Base-by-base conservation (phyloP, 257 asterid species). In the Nicotiana undulata region DNA sequence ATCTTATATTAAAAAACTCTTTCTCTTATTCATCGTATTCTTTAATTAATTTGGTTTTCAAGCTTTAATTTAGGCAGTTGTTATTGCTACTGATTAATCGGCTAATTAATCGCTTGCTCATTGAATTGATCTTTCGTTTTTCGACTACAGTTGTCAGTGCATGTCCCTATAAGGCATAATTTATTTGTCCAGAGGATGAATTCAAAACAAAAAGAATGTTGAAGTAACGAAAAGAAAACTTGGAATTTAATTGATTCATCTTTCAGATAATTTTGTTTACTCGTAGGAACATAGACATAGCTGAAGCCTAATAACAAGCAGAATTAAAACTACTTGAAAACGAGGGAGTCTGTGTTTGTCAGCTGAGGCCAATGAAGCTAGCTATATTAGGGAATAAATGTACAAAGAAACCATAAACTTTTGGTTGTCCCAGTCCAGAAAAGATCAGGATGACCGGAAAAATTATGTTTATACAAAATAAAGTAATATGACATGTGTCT, bases 241-340 rank as follows among this genome's bases (percentile, higher is more conserved):
- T 40, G 34, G 17, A 9, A 5, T 18, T 17, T n/a, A n/a, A n/a
- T n/a, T 52, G 32, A 9, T 40, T 40, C 49, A 40, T 40, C 46
- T 22, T 4, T 63, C 20, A 49, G 77, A 72, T 79, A 74, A 74
- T 32, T 77, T 74, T 83, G 44, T 72, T 83, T 59, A 60, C 29
- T 64, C 70, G 22, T 2, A 37, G 51, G 72, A 72, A 70, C 63
- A 51, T 66, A 70, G 53, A 72, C 6, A 66, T 9, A 32, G 52
- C 44, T 26, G 3, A 58, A 58, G 63, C 63, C 63, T 58, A 20
- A 58, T 58, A 56, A 58, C 63, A n/a, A 58, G 63, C 15, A 20
- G 16, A 59, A 59, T 2, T 40, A 40, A 40, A 40, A 40, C 12
- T 9, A 59, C 16, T 59, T 59, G 65, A 59, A 59, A 59, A 9